Evolutionary conservation across 371 early-diverging fungal species (phyloP), one percentile per base, ranked within the genome.

Genomic region (Rhizomucor miehei): DNA sequence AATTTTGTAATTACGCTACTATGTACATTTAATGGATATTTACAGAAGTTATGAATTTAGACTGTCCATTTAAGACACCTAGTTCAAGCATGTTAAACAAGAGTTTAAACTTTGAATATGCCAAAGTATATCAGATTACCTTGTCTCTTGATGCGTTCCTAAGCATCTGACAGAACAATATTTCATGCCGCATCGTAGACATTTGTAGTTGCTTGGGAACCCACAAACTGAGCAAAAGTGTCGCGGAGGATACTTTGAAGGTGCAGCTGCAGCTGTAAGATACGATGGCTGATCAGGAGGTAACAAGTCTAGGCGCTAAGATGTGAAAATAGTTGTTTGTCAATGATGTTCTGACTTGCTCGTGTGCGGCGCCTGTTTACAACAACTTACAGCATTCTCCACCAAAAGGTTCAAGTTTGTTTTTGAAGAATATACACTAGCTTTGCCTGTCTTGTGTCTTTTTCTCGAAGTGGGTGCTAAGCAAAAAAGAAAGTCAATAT

Each of bases 221-320:
- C 87, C 85, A 48, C 87, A 87, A 0, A 87, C 85, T 0, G 87
- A 79, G 49, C 87, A 87, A 58, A 87, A 85, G 24, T 82, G 75
- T 50, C 87, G 66, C 13, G 81, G 67, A 19, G 87, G 87, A 52
- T 81, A 82, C 45, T 57, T 51, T 9, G 85, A 84, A 0, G 84
- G 82, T 4, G 52, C 60, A 34, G 78, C 81, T 23, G 71, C 57
- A 39, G 80, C 82, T 3, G 80, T 80, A 21, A 82, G 52, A 62
- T 86, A 86, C 1, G 76, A 69, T 10, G 79, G 73, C 29, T 59
- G 58, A 19, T 51, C 47, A 14, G 76, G 66, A 44, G 73, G 62
- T 11, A 60, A 21, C 6, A 53, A 20, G n/a, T 62, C 67, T 0
- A 67, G 46, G 2, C 59, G 46, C 63, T 68, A 48, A 35, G 38